Percentiles rank a stretch among this genome's conserved stretches.
Conservation (phyloP, 2,329 filamentous ascomycete species). For the Fusarium sp. region DNA sequence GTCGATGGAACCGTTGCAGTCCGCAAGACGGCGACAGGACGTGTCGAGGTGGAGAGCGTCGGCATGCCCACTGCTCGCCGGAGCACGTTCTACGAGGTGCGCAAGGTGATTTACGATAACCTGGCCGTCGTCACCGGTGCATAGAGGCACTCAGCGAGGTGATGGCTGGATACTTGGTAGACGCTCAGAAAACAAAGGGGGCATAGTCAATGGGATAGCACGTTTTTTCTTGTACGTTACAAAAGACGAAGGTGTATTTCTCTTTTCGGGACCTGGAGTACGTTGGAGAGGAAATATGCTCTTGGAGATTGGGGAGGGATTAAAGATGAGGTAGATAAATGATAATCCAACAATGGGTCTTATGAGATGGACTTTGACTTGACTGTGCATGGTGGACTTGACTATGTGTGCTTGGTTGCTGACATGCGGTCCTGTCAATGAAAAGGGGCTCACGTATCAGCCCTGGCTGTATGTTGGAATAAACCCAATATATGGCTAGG, state of each 20-base stretch:
- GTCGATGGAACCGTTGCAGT: constrained; percentile 91
- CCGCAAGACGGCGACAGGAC: constrained; percentile 86
- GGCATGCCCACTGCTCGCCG: constrained; percentile 58
- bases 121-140: constrained; percentile 88
- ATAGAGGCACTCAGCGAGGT: constrained; percentile 46
- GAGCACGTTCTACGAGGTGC: constrained; percentile 87
- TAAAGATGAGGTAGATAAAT: constrained; percentile 14
- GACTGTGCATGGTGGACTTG: not conserved
- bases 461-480: not conserved
- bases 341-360: not conserved
- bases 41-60: constrained; percentile 87
- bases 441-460: not conserved
- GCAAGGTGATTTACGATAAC: constrained; percentile 91
- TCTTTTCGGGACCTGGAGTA: constrained; percentile 11
- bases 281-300: constrained; percentile 2
- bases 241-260: constrained; percentile 23
- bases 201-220: constrained; percentile 27
- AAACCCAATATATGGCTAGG: not conserved
- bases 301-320: constrained; percentile 1
- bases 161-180: not conserved
- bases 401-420: not conserved
- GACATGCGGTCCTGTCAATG: not conserved
- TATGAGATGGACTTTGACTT: not conserved
- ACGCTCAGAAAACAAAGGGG: not conserved
- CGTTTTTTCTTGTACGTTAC: constrained; percentile 22